phyloP scores from a whole-genome alignment of 768 basidiomycete species.

The Suillus hirtellus region DNA sequence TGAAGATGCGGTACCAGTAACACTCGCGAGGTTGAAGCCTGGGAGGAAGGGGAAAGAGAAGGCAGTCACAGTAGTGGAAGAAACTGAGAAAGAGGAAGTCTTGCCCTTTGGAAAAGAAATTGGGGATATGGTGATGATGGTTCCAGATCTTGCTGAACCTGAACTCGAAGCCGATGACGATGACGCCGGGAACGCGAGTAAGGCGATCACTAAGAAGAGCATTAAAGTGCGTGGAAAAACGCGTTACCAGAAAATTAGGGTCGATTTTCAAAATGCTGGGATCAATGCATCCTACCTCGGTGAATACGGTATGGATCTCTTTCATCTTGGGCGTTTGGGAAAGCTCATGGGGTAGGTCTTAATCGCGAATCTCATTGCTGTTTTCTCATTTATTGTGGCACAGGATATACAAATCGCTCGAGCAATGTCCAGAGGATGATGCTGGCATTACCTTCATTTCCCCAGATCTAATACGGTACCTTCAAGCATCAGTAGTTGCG shows the following conservation, averaged over 20 bases:
- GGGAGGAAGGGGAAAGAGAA: conserved; percentile 27
- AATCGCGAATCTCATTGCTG: conserved; percentile 25
- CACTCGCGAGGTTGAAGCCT: conserved; percentile 37
- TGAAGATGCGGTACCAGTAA: conserved; percentile 11
- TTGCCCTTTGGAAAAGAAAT: conserved; percentile 12
- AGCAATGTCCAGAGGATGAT: conserved; percentile 22
- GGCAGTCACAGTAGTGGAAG: neutral
- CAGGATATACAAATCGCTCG: conserved; percentile 29
- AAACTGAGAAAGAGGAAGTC: conserved; percentile 5
- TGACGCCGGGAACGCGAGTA: conserved; percentile 9
- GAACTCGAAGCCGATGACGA: conserved; percentile 15
- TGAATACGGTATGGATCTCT: conserved; percentile 42
- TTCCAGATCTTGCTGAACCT: conserved; percentile 14
- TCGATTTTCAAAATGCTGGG: conserved; percentile 42
- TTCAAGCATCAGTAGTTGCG: conserved; percentile 46
- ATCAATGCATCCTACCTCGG: conserved; percentile 46
- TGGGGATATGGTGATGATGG: neutral
- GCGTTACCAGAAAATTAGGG: conserved; percentile 45
- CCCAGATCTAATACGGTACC: conserved; percentile 44
- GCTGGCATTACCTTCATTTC: conserved; percentile 25
- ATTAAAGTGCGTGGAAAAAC: conserved; percentile 36
- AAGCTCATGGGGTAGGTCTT: conserved; percentile 44
- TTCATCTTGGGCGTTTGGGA: conserved; percentile 38
- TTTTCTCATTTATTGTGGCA: conserved; percentile 16
- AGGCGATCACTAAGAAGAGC: conserved; percentile 14